Conservation (phyloP, 202 grass and related monocot species). For the Zoysia matrella region DNA sequence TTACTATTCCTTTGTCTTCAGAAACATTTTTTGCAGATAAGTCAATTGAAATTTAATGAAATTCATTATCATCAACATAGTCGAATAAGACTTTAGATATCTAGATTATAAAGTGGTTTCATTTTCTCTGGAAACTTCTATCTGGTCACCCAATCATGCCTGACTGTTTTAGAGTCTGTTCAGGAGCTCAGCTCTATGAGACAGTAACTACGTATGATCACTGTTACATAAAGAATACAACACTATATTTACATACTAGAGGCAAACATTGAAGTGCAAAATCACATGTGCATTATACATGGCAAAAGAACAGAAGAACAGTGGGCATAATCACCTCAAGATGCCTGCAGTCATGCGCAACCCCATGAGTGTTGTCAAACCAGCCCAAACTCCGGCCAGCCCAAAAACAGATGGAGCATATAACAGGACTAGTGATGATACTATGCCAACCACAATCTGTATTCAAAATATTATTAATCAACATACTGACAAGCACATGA, state of each 20-base stretch:
- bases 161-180: not conserved
- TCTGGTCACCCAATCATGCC: not conserved
- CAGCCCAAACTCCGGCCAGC: constrained; percentile 87
- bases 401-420: constrained; percentile 79
- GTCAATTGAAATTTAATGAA: not conserved
- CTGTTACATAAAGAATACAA: not conserved
- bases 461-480: constrained; percentile 37
- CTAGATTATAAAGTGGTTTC: not conserved
- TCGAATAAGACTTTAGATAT: not conserved
- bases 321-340: constrained; percentile 60
- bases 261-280: not conserved
- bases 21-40: not conserved
- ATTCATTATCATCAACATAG: not conserved
- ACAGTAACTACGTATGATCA: not conserved
- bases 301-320: constrained; percentile 25
- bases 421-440: constrained; percentile 81
- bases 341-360: constrained; percentile 75
- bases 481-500: constrained; percentile 21
- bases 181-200: not conserved
- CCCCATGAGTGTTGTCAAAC: constrained; percentile 92
- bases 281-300: constrained; percentile 29
- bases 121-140: not conserved
- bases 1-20: too few relatives aligned
- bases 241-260: constrained; percentile 26
- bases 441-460: constrained; percentile 77